Evolutionary conservation across 345 rosid species (phyloP), one percentile per base, ranked within the genome.

Genomic region (Noccaea bulbosa): DNA sequence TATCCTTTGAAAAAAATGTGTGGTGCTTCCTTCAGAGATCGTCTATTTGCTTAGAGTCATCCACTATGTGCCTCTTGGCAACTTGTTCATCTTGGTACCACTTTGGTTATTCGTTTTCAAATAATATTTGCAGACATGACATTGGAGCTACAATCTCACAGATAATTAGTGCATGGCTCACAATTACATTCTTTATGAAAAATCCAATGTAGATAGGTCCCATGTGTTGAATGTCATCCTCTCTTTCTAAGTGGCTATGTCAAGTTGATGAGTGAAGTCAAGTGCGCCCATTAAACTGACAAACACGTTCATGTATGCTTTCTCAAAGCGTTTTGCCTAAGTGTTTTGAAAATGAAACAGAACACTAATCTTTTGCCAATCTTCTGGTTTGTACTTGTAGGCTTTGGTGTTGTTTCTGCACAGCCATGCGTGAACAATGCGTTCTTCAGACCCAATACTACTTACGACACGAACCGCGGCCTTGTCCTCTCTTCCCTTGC

Each of bases 361-460:
- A 58, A 2, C 11, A 27, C 30, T 27, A 39, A 7, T 8, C 9
- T 43, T 3, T 41, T 62, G 1, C n/a, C 52, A 41, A n/a, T 62
- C 39, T 5, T 62, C 27, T 62, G 66, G 33, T n/a, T 43, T 44
- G 52, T 44, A 12, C 50, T 62, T 14, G 6, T 62, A n/a, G 27
- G 32, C 33, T 57, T 57, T 14, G 8, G 4, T 57, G 62, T 57
- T 57, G 66, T 62, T 44, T 62, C 66, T 44, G 50, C 66, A 43
- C 52, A 44, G 24, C 4, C 7, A 30, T 52, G 57, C 16, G 8
- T 52, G 57, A 30, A 52, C 37, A 52, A 11, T 12, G 61, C 69
- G 4, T 75, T 64, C 58, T 78, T 78, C 65, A 75, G 73, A 11
- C n/a, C 34, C 1, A 69, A 72, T 12, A 56, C 69, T 24, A 16